Base-by-base conservation (phyloP, 2,329 filamentous ascomycete species). In the Ceratocystis alfenasii region DNA sequence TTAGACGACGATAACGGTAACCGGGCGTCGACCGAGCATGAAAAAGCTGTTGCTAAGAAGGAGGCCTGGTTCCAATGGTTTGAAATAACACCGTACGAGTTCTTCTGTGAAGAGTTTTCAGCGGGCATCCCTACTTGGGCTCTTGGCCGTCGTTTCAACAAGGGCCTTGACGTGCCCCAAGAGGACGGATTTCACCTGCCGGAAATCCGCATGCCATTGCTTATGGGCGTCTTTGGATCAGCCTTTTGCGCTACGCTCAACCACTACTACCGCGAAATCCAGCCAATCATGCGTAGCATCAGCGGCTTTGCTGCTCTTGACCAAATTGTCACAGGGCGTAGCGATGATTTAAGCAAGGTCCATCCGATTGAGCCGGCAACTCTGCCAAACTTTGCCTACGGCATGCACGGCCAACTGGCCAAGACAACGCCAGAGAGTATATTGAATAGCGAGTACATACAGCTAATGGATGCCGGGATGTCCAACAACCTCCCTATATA, bases 21-120 rank as follows among this genome's bases (percentile, higher is more conserved):
- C 25, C 63, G 62, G 7, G 57, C 66, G 45, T 61, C 66, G 15
- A 68, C 78, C 0, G 80, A 86, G 67, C 75, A 76, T 22, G 79
- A 77, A 0, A 82, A 84, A 70, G 77, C 79, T 69, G 74, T 77
- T 63, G 78, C 81, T 10, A 67, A 69, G 71, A 80, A 81, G 68
- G 88, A 95, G 72, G 82, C 90, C 1, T 97, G 92, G 89, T 99
- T 97, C 71, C 93, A 99, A 71, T 97, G 94, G 93, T 96, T 94
- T 70, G 94, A 99, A 72, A 88, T 93, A 71, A 95, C 90, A 0
- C 93, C 93, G 0, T 96, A 95, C 72, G 93, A 97, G 74, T 87
- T 96, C 73, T 96, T 94, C 75, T 96, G 91, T 70, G 93, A 97
- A 74, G 93, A 96, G 72, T 86, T 96, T 63, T 82, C 83, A 28